A percentile compares a stretch with the other conserved stretches of the same genome.
Evolutionary conservation across 768 basidiomycete species (phyloP).

Genomic region (Melanogaster broomeanus): DNA sequence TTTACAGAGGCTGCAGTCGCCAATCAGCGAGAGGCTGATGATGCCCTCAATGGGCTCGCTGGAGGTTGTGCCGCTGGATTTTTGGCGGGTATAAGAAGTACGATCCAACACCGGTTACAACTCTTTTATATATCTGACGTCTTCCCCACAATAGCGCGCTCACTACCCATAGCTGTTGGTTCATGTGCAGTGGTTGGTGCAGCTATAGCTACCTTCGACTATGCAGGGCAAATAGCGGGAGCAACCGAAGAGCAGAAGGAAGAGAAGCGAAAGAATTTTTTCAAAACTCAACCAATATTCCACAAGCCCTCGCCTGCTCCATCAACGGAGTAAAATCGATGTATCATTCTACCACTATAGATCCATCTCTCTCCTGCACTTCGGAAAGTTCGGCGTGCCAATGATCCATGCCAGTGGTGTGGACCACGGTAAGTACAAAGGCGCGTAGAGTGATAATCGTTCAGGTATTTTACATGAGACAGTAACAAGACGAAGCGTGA

Average conservation of each 20-base stretch:
- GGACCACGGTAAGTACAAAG: no score
- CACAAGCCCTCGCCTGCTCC: conserved; percentile 22
- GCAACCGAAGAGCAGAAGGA: conserved; percentile 51
- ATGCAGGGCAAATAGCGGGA: conserved; percentile 65
- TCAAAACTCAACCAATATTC: conserved; percentile 64
- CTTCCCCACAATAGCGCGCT: conserved; percentile 58
- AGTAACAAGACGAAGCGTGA: not conserved
- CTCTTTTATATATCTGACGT: conserved; percentile 12
- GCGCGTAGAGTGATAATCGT: not conserved
- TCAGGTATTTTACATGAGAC: not conserved
- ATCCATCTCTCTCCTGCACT: conserved; percentile 1
- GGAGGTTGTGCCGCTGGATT: conserved; percentile 95
- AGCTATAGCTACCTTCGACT: conserved; percentile 79
- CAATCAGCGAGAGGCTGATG: conserved; percentile 77
- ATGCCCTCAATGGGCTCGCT: conserved; percentile 78
- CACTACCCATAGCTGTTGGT: conserved; percentile 78
- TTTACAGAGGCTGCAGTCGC: conserved; percentile 79
- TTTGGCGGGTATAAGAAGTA: conserved; percentile 83
- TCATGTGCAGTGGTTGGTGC: conserved; percentile 80
- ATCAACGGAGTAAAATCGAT: conserved; percentile 17
- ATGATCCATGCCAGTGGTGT: no score
- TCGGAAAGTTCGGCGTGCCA: not conserved
- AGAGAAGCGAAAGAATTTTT: conserved; percentile 77
- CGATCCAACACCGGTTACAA: conserved; percentile 15
- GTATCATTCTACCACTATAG: conserved; percentile 7